A percentile compares a stretch with the other conserved stretches of the same genome.
These are phyloP conservation scores for Mycena kentingensis DNA, from an alignment of 768 basidiomycete species.

Conservation along the genomic window DNA sequence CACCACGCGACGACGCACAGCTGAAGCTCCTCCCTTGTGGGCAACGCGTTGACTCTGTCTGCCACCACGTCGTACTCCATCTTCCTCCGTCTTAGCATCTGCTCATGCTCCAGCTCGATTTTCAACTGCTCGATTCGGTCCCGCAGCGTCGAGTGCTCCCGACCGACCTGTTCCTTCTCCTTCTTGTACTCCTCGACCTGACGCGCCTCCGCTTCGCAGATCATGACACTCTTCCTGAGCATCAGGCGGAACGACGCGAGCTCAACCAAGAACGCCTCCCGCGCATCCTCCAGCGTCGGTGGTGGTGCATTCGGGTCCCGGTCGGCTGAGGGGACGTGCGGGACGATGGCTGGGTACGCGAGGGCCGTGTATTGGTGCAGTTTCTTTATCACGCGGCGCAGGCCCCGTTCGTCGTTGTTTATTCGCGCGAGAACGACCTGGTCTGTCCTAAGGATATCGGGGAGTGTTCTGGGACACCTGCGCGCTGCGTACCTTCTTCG, in stretches of 20 bases:
- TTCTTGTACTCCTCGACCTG: slow-evolving; percentile 84
- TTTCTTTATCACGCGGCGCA: slow-evolving; percentile 78
- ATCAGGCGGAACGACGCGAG: slow-evolving; percentile 73
- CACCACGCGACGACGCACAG: slow-evolving; percentile 53
- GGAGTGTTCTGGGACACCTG: slow-evolving; percentile 27
- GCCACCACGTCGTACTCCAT: slow-evolving; percentile 86
- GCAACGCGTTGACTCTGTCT: slow-evolving; percentile 79
- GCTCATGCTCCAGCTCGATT: slow-evolving; percentile 73
- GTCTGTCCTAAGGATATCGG: no score
- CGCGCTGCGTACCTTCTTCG: slow-evolving; percentile 55
- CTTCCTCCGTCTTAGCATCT: slow-evolving; percentile 71
- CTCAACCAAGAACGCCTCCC: neutral
- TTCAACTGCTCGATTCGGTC: slow-evolving; percentile 80
- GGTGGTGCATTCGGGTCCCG: slow-evolving; percentile 28
- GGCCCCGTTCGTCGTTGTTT: slow-evolving; percentile 77
- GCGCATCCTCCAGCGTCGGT: slow-evolving; percentile 3
- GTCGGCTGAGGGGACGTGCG: slow-evolving; percentile 29
- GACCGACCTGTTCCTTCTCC: slow-evolving; percentile 70
- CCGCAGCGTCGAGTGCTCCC: slow-evolving; percentile 67
- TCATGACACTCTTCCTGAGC: slow-evolving; percentile 78
- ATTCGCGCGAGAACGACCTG: slow-evolving; percentile 79
- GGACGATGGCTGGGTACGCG: slow-evolving; percentile 49
- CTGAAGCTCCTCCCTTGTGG: slow-evolving; percentile 74
- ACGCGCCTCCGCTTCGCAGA: slow-evolving; percentile 82
- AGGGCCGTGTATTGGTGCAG: slow-evolving; percentile 73